phyloP scores from a whole-genome alignment of 345 rosid species.

The Odontarrhena argentea region DNA sequence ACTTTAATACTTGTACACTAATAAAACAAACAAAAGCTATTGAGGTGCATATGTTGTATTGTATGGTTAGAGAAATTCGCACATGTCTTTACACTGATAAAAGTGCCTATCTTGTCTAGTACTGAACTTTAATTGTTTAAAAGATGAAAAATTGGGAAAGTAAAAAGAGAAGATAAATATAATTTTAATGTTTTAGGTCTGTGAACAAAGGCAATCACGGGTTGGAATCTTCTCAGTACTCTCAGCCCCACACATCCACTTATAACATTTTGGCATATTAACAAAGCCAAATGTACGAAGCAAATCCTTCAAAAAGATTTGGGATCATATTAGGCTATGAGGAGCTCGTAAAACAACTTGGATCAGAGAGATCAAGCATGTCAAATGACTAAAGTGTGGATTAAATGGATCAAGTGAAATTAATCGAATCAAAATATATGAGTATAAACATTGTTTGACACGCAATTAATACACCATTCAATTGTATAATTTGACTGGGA shows the following conservation, averaged over 20 bases:
- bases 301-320: slow-evolving; percentile 9
- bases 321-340: too few species aligned
- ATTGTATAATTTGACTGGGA: too few species aligned
- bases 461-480: too few species aligned
- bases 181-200: slow-evolving; percentile 5
- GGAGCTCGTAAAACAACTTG: too few species aligned
- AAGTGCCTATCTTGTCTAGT: slow-evolving; percentile 38
- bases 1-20: neutral
- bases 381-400: too few species aligned
- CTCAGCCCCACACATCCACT: slow-evolving; percentile 22
- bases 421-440: too few species aligned
- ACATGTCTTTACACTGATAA: slow-evolving; percentile 40
- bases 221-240: slow-evolving; percentile 37
- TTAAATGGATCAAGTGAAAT: too few species aligned
- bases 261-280: slow-evolving; percentile 5
- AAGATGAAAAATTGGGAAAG: slow-evolving; percentile 6
- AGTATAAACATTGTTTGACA: too few species aligned
- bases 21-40: slow-evolving; percentile 25
- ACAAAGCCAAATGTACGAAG: neutral
- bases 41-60: neutral
- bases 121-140: slow-evolving; percentile 18
- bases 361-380: too few species aligned
- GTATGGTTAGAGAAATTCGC: slow-evolving; percentile 15
- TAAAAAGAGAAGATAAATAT: neutral
- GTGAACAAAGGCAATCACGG: slow-evolving; percentile 44